Conservation (phyloP, 352 stramenopile species). For the Phytophthora pinifolia region DNA sequence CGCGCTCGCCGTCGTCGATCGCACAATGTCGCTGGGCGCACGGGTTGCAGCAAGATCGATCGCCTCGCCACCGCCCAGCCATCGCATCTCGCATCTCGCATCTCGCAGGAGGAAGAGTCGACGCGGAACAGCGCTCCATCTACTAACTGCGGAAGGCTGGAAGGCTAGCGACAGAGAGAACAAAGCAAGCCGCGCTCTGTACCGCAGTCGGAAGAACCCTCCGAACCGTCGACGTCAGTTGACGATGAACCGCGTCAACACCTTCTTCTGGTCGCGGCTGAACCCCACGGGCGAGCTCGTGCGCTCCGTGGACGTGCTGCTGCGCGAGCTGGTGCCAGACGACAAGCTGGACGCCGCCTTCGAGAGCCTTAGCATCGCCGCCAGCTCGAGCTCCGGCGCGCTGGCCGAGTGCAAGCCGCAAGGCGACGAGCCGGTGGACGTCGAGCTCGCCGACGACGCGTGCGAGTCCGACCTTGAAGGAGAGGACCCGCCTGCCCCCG, state of each 20-base stretch:
- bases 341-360: conserved; percentile 59
- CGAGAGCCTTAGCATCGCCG: conserved; percentile 43
- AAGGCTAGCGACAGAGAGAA: too few species aligned
- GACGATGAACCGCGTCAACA: conserved; percentile 65
- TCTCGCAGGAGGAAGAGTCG: conserved; percentile 20
- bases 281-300: conserved; percentile 79
- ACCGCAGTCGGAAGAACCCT: conserved; percentile 11
- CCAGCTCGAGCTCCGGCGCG: conserved; percentile 15
- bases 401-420: conserved; percentile 26
- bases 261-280: conserved; percentile 76
- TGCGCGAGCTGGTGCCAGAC: conserved; percentile 58
- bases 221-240: neutral
- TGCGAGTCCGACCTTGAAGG: conserved; percentile 33
- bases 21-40: conserved; percentile 28
- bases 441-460: conserved; percentile 29
- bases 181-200: conserved; percentile 14
- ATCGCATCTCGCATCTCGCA: conserved; percentile 24
- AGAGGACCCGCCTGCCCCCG: conserved; percentile 20
- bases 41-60: conserved; percentile 32
- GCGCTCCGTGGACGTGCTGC: conserved; percentile 61
- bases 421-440: conserved; percentile 11
- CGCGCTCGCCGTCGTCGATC: conserved; percentile 16
- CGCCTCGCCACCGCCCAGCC: neutral
- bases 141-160: too few species aligned
- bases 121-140: conserved; percentile 9